Evolutionary conservation across 2,329 filamentous ascomycete species (phyloP).

Genomic region (Pseudogymnoascus sp.): DNA sequence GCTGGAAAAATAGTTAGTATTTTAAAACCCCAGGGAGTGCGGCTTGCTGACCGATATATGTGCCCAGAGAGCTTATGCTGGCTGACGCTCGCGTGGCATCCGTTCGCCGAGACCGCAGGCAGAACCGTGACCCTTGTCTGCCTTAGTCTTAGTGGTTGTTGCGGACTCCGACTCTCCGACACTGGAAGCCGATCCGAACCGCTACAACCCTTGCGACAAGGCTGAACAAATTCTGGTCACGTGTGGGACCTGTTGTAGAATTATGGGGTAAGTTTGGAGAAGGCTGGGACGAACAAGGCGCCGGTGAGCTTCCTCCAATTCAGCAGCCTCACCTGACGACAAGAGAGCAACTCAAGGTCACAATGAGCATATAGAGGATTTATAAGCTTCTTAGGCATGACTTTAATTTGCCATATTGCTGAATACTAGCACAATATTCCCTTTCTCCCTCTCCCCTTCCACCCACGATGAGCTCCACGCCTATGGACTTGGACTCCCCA

Average conservation of each 20-base stretch:
- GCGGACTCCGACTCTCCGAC: neutral
- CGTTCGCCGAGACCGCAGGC: constrained; percentile 4
- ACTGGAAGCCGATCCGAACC: neutral
- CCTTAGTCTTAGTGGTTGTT: neutral
- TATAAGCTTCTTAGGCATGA: neutral
- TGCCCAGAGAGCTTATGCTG: constrained; percentile 4
- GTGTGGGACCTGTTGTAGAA: neutral
- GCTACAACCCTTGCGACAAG: neutral
- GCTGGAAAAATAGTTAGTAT: neutral
- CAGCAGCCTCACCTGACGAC: neutral
- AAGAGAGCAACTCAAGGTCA: neutral
- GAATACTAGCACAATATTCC: neutral
- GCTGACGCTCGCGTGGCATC: neutral
- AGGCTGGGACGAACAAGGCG: constrained; percentile 2
- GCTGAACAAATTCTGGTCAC: neutral
- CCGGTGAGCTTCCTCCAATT: neutral
- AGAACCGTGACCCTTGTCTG: constrained; percentile 3
- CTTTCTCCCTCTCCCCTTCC: neutral
- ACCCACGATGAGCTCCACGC: constrained; percentile 18
- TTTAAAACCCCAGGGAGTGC: neutral
- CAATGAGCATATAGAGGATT: neutral
- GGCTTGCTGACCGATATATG: constrained; percentile 3
- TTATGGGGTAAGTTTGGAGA: neutral
- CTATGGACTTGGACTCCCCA: constrained; percentile 28
- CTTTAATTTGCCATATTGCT: neutral